A percentile compares a stretch with the other conserved stretches of the same genome.
Evolutionary conservation across 257 asterid species (phyloP).

Genomic region (Solanum bulbocastanum): DNA sequence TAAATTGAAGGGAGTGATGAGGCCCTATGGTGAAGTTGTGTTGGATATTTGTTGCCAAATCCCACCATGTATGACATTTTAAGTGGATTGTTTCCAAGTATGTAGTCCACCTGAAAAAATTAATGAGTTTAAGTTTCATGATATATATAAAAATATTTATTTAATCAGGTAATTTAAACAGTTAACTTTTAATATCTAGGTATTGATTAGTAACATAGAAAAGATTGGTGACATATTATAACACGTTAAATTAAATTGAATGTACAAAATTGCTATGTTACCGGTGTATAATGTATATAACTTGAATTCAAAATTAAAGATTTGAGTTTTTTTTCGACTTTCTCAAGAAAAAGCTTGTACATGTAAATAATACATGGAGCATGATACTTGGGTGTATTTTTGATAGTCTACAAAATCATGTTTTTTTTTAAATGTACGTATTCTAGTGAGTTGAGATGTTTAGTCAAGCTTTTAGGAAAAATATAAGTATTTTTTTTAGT

Average conservation of each 20-base stretch:
- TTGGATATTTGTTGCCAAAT: constrained; percentile 38
- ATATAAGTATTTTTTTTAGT: neutral
- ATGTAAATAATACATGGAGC: neutral
- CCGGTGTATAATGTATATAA: neutral
- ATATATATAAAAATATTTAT: neutral
- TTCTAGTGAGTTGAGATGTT: neutral
- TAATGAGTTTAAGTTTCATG: neutral
- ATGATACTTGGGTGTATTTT: neutral
- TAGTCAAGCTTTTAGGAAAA: neutral
- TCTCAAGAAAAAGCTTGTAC: neutral
- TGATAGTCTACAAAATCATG: neutral
- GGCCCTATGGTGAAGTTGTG: constrained; percentile 65
- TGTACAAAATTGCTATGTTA: neutral
- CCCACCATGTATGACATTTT: constrained; percentile 69
- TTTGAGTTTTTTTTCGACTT: neutral
- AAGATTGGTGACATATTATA: neutral
- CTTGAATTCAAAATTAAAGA: neutral
- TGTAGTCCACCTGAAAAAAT: constrained; percentile 46
- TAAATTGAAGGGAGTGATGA: constrained; percentile 60
- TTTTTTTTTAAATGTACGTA: neutral
- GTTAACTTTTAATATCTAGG: neutral
- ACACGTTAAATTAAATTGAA: neutral
- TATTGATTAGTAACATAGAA: neutral
- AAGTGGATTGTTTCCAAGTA: constrained; percentile 56
- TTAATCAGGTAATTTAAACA: neutral